Percentiles rank a stretch among this genome's conserved stretches.
Conservation (phyloP, 768 basidiomycete species). For the Naganishia vaughanmartiniae region DNA sequence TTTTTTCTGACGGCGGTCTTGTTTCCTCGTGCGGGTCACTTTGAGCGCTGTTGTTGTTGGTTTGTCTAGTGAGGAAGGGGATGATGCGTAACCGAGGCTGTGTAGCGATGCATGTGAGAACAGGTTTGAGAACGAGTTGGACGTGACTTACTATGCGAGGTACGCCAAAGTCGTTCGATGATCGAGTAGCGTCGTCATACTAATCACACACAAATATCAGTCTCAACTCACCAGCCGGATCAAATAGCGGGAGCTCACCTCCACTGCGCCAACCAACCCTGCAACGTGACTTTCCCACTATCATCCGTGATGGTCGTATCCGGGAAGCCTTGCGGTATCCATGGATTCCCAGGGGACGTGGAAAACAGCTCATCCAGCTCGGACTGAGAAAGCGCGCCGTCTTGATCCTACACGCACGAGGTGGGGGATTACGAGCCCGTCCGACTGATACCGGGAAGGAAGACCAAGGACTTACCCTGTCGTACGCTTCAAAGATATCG, state of each 20-base stretch:
- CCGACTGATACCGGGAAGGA: background rate
- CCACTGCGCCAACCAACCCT: slow-evolving; percentile 98
- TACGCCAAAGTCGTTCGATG: slow-evolving; percentile 87
- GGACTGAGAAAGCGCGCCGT: slow-evolving; percentile 77
- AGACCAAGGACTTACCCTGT: slow-evolving; percentile 63
- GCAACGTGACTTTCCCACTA: slow-evolving; percentile 84
- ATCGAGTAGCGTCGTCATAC: slow-evolving; percentile 96
- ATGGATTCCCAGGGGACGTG: slow-evolving; percentile 96
- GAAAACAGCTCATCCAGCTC: slow-evolving; percentile 87
- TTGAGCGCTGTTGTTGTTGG: slow-evolving; percentile 73
- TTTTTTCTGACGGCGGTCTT: slow-evolving; percentile 81
- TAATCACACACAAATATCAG: slow-evolving; percentile 47
- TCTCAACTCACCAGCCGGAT: background rate
- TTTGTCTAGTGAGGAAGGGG: slow-evolving; percentile 46
- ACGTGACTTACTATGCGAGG: slow-evolving; percentile 65
- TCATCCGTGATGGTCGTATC: slow-evolving; percentile 85
- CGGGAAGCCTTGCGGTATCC: slow-evolving; percentile 84
- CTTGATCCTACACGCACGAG: slow-evolving; percentile 68
- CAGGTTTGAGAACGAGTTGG: background rate
- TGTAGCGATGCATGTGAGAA: background rate
- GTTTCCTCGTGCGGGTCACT: slow-evolving; percentile 76
- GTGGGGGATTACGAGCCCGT: background rate
- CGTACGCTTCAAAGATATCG: slow-evolving; percentile 90
- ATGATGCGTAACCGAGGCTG: slow-evolving; percentile 70
- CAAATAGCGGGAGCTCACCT: slow-evolving; percentile 61